A percentile compares a stretch with the other conserved stretches of the same genome.
Conservation (phyloP, 2,329 filamentous ascomycete species). For the Neonectria sp. region DNA sequence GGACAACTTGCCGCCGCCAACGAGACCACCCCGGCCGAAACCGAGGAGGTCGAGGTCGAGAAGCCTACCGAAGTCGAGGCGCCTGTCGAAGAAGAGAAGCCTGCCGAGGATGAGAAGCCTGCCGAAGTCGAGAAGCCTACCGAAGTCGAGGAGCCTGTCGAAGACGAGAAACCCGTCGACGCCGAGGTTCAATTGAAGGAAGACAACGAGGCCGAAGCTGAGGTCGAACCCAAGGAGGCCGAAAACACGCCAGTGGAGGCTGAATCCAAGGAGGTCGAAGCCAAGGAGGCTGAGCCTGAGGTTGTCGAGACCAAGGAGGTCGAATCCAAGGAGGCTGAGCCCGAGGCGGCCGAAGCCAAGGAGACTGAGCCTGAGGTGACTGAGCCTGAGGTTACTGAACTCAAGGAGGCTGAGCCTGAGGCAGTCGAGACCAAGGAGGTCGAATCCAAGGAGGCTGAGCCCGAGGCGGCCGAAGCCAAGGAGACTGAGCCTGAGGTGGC, state of each 20-base stretch:
- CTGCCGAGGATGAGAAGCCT: not conserved
- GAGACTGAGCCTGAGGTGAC: not conserved
- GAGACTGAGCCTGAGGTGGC: too few species aligned
- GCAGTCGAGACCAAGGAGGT: not conserved
- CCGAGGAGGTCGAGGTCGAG: slow-evolving; percentile 1
- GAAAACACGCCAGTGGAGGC: not conserved
- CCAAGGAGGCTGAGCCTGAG: not conserved
- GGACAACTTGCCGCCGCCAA: slow-evolving; percentile 23
- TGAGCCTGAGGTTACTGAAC: too few species aligned
- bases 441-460: too few species aligned
- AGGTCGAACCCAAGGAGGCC: not conserved
- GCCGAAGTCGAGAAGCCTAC: slow-evolving; percentile 11
- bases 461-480: too few species aligned
- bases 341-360: not conserved
- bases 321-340: not conserved
- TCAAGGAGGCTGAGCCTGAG: not conserved
- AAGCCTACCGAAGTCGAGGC: slow-evolving; percentile 3
- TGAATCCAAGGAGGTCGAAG: slow-evolving; percentile 8
- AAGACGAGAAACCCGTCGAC: not conserved
- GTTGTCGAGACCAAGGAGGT: too few species aligned
- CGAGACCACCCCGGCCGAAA: slow-evolving; percentile 6
- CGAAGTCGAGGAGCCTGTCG: slow-evolving; percentile 2
- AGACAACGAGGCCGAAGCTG: not conserved
- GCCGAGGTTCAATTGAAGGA: not conserved
- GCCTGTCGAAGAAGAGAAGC: slow-evolving; percentile 3